Percentiles rank a stretch among this genome's conserved stretches.
Evolutionary conservation across 176 grass and related monocot species (phyloP).

Genomic region (Rhipidocladum racemiflorum): DNA sequence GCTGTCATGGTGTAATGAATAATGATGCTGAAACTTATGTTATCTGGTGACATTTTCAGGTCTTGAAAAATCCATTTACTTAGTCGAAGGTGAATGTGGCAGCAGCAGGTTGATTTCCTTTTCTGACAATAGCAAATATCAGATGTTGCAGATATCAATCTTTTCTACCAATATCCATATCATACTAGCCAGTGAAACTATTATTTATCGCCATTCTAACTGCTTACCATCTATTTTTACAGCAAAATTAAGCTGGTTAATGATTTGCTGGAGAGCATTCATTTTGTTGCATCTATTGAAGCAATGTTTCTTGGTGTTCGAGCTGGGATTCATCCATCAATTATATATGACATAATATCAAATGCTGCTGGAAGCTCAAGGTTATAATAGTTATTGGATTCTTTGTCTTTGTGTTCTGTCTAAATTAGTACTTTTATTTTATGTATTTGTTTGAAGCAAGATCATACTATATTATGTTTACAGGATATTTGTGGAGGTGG

Average conservation of each 20-base stretch:
- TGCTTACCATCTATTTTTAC: slow-evolving; percentile 23
- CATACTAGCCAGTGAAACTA: slow-evolving; percentile 2
- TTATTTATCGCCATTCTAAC: slow-evolving; percentile 7
- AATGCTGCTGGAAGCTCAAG: slow-evolving; percentile 96
- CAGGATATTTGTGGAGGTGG: slow-evolving; percentile 80
- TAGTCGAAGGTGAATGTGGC: slow-evolving; percentile 73
- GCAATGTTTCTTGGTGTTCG: slow-evolving; percentile 93
- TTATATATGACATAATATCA: slow-evolving; percentile 97
- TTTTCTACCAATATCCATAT: slow-evolving; percentile 1
- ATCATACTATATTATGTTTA: slow-evolving; percentile 11
- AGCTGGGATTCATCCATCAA: slow-evolving; percentile 89
- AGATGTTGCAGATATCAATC: slow-evolving; percentile 5
- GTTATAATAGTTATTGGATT: slow-evolving; percentile 37
- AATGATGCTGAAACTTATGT: slow-evolving; percentile 16
- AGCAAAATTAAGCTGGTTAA: slow-evolving; percentile 88
- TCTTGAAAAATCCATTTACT: slow-evolving; percentile 57
- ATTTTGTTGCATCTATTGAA: slow-evolving; percentile 86
- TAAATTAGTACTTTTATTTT: background rate
- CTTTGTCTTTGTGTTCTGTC: slow-evolving; percentile 18
- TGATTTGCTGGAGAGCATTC: slow-evolving; percentile 81
- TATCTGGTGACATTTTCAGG: slow-evolving; percentile 45
- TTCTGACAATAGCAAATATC: background rate
- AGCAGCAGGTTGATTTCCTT: slow-evolving; percentile 60
- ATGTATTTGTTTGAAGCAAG: slow-evolving; percentile 14
- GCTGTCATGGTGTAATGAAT: background rate